phyloP scores from a whole-genome alignment of 2,329 filamentous ascomycete species.

The Mycosphaerella sp. region DNA sequence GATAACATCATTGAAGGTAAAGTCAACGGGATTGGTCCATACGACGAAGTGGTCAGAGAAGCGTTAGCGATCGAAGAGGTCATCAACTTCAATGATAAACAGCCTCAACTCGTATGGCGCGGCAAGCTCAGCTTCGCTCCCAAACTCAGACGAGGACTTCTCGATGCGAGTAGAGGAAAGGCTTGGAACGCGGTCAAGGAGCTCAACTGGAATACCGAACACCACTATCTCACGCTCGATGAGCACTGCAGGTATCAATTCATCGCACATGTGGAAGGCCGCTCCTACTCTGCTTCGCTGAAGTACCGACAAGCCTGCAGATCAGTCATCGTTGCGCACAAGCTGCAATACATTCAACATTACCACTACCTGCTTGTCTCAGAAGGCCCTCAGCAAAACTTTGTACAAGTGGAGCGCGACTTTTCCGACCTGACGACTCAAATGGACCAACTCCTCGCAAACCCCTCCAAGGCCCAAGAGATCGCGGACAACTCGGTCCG shows the following conservation, averaged over 20 bases:
- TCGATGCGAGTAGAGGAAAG: conserved; percentile 30
- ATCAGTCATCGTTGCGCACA: conserved; percentile 24
- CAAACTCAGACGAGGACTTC: conserved; percentile 28
- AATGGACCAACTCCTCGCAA: conserved; percentile 19
- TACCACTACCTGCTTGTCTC: conserved; percentile 23
- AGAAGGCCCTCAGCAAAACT: conserved; percentile 25
- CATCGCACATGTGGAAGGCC: conserved; percentile 30
- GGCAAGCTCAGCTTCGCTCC: conserved; percentile 28
- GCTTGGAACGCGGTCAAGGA: conserved; percentile 36
- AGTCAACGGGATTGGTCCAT: conserved; percentile 24
- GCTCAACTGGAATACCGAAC: conserved; percentile 23
- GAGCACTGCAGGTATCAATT: conserved; percentile 30
- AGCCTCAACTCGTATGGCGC: conserved; percentile 29
- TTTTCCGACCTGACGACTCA: conserved; percentile 23
- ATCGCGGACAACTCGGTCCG: conserved; percentile 28
- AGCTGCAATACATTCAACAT: conserved; percentile 25
- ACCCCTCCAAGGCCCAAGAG: conserved; percentile 19
- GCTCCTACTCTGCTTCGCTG: conserved; percentile 26
- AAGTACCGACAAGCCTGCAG: conserved; percentile 29
- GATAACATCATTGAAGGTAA: conserved; percentile 44
- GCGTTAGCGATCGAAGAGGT: conserved; percentile 28
- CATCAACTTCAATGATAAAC: conserved; percentile 21
- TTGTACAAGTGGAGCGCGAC: conserved; percentile 23
- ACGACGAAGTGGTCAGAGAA: conserved; percentile 33
- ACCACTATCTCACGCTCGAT: conserved; percentile 22